phyloP scores from a whole-genome alignment of 192 early-diverging fungal species.

The Coemansia sp. region DNA sequence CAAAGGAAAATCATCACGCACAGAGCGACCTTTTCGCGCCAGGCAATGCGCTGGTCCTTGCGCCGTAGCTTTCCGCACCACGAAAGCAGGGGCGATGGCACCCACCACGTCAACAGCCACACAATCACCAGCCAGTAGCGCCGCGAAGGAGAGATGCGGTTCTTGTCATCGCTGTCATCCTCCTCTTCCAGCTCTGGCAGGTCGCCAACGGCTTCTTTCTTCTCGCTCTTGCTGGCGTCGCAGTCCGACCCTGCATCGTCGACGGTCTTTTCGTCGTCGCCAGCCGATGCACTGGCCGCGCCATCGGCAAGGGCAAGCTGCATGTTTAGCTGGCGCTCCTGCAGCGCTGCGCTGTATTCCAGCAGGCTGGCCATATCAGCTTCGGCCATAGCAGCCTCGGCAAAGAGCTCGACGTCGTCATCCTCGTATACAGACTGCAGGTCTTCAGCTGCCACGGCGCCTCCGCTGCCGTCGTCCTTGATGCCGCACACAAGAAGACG shows the following conservation, averaged over 20 bases:
- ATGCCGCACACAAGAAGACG: slow-evolving; percentile 55
- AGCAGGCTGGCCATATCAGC: slow-evolving; percentile 50
- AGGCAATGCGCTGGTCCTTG: slow-evolving; percentile 82
- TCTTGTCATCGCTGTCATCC: slow-evolving; percentile 53
- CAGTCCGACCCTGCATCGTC: slow-evolving; percentile 33
- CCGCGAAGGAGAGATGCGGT: slow-evolving; percentile 29
- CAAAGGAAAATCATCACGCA: slow-evolving; percentile 79
- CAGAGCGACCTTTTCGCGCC: slow-evolving; percentile 96
- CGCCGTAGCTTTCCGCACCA: slow-evolving; percentile 77
- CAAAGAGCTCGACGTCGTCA: slow-evolving; percentile 46
- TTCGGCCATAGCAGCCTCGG: slow-evolving; percentile 36
- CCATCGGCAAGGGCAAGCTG: slow-evolving; percentile 16
- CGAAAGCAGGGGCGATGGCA: slow-evolving; percentile 72
- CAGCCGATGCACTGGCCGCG: slow-evolving; percentile 12
- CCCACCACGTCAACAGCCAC: slow-evolving; percentile 70
- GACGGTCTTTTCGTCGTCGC: slow-evolving; percentile 47
- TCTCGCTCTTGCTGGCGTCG: slow-evolving; percentile 40
- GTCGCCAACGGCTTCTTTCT: slow-evolving; percentile 36
- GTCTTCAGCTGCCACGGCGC: slow-evolving; percentile 33
- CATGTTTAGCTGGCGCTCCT: slow-evolving; percentile 41
- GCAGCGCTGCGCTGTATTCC: slow-evolving; percentile 46
- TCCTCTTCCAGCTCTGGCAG: slow-evolving; percentile 49
- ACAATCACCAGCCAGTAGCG: slow-evolving; percentile 84
- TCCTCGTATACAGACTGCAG: slow-evolving; percentile 55
- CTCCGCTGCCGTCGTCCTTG: slow-evolving; percentile 27